Conservation (phyloP, 108 stramenopile genomes). For the Cyclotella distinguenda region DNA sequence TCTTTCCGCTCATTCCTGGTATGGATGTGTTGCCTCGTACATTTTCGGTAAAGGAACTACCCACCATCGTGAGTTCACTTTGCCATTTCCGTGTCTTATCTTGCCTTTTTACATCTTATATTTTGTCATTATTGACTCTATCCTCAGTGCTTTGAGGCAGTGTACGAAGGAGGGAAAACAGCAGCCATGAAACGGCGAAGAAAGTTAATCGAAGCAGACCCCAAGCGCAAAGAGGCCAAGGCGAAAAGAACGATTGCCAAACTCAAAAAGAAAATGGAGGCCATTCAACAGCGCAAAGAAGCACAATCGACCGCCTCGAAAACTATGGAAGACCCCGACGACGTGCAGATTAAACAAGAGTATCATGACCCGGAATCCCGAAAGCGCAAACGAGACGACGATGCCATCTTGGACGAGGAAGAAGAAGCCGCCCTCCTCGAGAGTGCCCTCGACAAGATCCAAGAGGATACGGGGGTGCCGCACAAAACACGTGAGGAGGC, state of each 20-base stretch:
- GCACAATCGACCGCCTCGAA: constrained; percentile 24
- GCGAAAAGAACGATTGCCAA: constrained; percentile 55
- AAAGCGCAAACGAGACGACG: constrained; percentile 44
- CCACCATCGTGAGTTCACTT: constrained; percentile 38
- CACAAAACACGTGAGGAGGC: constrained; percentile 82
- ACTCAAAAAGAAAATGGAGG: constrained; percentile 79
- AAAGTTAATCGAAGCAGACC: constrained; percentile 70
- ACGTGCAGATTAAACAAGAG: constrained; percentile 32
- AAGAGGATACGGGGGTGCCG: constrained; percentile 49
- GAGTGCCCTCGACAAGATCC: constrained; percentile 66
- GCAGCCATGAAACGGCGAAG: constrained; percentile 85
- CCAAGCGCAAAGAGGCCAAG: constrained; percentile 69
- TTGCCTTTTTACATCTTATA: background rate
- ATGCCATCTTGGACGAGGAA: constrained; percentile 19
- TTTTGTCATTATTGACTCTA: background rate
- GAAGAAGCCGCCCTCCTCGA: constrained; percentile 71
- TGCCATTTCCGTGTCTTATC: background rate
- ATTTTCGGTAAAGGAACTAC: constrained; percentile 77
- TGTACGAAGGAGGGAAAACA: constrained; percentile 81
- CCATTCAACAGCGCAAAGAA: constrained; percentile 71
- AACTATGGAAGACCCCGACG: constrained; percentile 24
- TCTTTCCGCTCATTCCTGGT: constrained; percentile 71
- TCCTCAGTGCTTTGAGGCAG: constrained; percentile 59
- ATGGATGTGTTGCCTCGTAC: constrained; percentile 80
- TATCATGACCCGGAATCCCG: constrained; percentile 18